Evolutionary conservation across 148 eudicot species (phyloP).

Genomic region (Fagopyrum homotropicum): DNA sequence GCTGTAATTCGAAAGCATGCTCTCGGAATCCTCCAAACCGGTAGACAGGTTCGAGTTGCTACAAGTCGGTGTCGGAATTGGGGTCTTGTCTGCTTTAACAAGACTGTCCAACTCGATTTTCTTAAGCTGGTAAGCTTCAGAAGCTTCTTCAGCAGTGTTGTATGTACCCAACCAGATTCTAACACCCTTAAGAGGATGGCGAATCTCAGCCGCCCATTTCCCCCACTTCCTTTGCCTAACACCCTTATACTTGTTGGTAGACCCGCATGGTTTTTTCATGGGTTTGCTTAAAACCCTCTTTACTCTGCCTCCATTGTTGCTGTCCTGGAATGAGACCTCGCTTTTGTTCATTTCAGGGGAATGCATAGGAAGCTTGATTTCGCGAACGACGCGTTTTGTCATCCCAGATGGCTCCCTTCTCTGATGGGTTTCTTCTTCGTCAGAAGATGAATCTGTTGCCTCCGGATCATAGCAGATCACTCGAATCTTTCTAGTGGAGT

Average conservation of each 20-base stretch:
- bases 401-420: background rate
- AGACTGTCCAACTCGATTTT: slow-evolving; percentile 28
- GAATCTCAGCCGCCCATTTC: slow-evolving; percentile 90
- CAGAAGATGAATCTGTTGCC: slow-evolving; percentile 7
- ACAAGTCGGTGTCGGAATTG: background rate
- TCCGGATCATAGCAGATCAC: slow-evolving; percentile 11
- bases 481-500: slow-evolving; percentile 1
- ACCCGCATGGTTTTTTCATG: background rate
- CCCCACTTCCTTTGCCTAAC: slow-evolving; percentile 90
- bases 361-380: slow-evolving; percentile 30
- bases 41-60: background rate
- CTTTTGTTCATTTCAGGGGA: background rate
- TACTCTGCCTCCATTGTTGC: slow-evolving; percentile 33
- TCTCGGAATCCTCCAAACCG: background rate
- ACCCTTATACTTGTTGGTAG: slow-evolving; percentile 41
- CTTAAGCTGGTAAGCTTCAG: slow-evolving; percentile 49
- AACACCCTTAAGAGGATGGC: slow-evolving; percentile 52
- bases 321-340: slow-evolving; percentile 48
- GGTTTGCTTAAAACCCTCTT: slow-evolving; percentile 17
- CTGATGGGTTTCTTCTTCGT: background rate
- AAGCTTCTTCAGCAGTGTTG: slow-evolving; percentile 66
- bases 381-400: slow-evolving; percentile 36
- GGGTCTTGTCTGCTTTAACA: background rate
- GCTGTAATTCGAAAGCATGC: background rate
- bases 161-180: slow-evolving; percentile 84